Evolutionary conservation across 352 stramenopile genomes (phyloP).

Genomic region (Globisporangium cylindrosporum): DNA sequence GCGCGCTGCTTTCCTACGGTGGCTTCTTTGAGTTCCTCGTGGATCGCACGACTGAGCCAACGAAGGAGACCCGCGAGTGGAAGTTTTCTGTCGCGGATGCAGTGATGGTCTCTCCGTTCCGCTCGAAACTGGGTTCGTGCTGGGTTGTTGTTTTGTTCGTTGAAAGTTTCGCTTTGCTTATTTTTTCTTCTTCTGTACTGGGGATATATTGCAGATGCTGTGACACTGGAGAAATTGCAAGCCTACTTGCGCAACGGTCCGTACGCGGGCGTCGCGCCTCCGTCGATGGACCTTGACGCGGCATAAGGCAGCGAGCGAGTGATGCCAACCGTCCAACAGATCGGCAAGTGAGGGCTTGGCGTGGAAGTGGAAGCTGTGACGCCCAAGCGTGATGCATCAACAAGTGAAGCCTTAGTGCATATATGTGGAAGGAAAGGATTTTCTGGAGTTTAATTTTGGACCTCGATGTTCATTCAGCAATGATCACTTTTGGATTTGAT

Average conservation of each 20-base stretch:
- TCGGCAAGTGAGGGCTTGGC: not conserved
- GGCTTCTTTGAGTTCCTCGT: slow-evolving; percentile 86
- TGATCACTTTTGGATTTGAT: not conserved
- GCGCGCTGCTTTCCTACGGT: slow-evolving; percentile 61
- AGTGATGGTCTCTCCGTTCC: slow-evolving; percentile 64
- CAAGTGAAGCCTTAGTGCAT: no score
- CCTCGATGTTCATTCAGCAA: not conserved
- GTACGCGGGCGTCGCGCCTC: slow-evolving; percentile 48
- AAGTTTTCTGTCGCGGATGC: slow-evolving; percentile 87
- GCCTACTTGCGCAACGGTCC: slow-evolving; percentile 53
- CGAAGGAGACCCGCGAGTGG: slow-evolving; percentile 84
- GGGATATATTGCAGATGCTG: slow-evolving; percentile 28
- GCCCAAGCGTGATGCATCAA: no score
- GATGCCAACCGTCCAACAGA: not conserved
- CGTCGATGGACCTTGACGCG: slow-evolving; percentile 67
- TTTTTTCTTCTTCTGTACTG: not conserved
- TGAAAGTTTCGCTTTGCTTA: not conserved
- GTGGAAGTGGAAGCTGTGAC: not conserved
- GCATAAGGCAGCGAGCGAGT: slow-evolving; percentile 20
- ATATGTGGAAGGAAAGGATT: not conserved
- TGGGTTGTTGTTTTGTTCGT: not conserved
- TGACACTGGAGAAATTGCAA: slow-evolving; percentile 54
- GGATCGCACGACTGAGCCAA: slow-evolving; percentile 77
- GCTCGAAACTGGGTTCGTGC: slow-evolving; percentile 49
- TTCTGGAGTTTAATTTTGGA: not conserved